phyloP scores from a whole-genome alignment of 306 rosid species.

The Fagus sylvatica region DNA sequence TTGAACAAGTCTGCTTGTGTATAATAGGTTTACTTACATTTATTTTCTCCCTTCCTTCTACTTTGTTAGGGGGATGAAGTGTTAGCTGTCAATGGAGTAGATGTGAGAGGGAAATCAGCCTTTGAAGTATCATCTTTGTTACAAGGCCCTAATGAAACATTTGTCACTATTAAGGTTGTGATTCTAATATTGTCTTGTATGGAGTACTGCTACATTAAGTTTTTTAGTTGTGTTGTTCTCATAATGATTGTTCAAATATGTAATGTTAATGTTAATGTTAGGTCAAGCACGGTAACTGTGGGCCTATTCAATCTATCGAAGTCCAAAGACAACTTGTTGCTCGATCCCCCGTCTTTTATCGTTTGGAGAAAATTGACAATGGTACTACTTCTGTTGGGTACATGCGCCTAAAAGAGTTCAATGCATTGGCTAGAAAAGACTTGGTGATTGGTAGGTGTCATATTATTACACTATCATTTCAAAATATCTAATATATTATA shows the following conservation, averaged over 20 bases:
- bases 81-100: constrained; percentile 77
- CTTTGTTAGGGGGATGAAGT: constrained; percentile 83
- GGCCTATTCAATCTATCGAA: constrained; percentile 72
- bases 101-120: constrained; percentile 81
- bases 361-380: constrained; percentile 71
- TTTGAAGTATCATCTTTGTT: constrained; percentile 82
- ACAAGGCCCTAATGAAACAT: constrained; percentile 91
- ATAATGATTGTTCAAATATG: constrained; percentile 31
- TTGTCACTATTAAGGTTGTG: constrained; percentile 81
- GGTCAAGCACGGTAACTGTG: constrained; percentile 95
- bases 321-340: constrained; percentile 87
- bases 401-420: constrained; percentile 88
- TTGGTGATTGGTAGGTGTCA: constrained; percentile 66
- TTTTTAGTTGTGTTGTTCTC: constrained; percentile 26
- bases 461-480: constrained; percentile 1
- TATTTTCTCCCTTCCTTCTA: neutral
- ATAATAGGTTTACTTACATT: constrained; percentile 3
- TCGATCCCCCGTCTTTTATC: constrained; percentile 84
- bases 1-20: neutral
- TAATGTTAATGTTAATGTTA: constrained; percentile 31
- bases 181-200: constrained; percentile 42
- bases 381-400: constrained; percentile 71
- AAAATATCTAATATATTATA: neutral
- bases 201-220: constrained; percentile 15
- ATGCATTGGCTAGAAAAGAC: constrained; percentile 95